Conservation (phyloP, 805 yeast species). For the Novakomyces olei region DNA sequence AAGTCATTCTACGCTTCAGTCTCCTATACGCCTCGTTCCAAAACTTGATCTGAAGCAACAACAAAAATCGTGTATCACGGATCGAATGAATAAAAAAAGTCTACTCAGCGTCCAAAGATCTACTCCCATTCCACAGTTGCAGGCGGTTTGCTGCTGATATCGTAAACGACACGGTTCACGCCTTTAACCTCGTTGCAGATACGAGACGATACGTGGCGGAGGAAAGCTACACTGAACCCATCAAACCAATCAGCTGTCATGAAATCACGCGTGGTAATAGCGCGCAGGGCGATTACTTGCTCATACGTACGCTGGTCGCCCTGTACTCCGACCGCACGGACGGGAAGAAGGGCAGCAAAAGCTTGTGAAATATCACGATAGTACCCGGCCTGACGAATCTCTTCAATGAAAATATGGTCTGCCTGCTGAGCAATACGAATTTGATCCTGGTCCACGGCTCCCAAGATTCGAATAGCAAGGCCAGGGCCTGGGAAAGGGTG, state of each 20-base stretch:
- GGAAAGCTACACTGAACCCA: slow-evolving; percentile 62
- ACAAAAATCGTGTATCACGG: no score
- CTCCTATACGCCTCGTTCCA: no score
- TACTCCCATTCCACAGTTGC: slow-evolving; percentile 99
- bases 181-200: slow-evolving; percentile 97
- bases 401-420: slow-evolving; percentile 86
- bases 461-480: slow-evolving; percentile 91
- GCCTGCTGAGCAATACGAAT: slow-evolving; percentile 95
- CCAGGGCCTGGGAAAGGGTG: slow-evolving; percentile 99
- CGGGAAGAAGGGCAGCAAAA: slow-evolving; percentile 90
- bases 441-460: slow-evolving; percentile 86
- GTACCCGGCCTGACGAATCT: slow-evolving; percentile 78
- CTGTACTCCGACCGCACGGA: slow-evolving; percentile 97
- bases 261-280: slow-evolving; percentile 91
- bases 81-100: no score
- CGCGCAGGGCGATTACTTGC: slow-evolving; percentile 96
- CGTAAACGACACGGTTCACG: slow-evolving; percentile 97
- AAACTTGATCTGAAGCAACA: no score
- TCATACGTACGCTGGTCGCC: slow-evolving; percentile 99
- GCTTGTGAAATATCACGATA: slow-evolving; percentile 91
- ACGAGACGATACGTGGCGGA: slow-evolving; percentile 82
- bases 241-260: slow-evolving; percentile 99
- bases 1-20: no score
- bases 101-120: no score
- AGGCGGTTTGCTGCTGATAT: slow-evolving; percentile 96